Evolutionary conservation across 257 asterid species (phyloP).

Genomic region (Solanum commersonii): DNA sequence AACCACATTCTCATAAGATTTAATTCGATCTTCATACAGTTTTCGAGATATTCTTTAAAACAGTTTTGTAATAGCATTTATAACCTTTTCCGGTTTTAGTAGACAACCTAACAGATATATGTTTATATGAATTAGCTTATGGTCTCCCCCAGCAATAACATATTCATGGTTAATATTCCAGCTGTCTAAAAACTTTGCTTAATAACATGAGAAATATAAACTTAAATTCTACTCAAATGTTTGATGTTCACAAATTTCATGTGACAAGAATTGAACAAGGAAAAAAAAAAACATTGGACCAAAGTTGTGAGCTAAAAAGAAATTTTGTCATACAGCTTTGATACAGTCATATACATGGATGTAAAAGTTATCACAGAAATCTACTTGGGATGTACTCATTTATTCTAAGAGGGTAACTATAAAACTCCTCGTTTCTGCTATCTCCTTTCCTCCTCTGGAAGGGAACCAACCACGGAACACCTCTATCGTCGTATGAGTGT

Average conservation of each 20-base stretch:
- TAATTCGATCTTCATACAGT: background rate
- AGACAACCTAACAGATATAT: background rate
- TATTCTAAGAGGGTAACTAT: constrained; percentile 71
- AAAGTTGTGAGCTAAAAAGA: background rate
- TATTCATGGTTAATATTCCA: background rate
- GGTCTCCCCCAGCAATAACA: background rate
- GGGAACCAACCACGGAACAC: constrained; percentile 75
- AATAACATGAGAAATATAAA: background rate
- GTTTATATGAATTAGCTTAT: background rate
- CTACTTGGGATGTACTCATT: constrained; percentile 69
- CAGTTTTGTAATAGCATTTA: background rate
- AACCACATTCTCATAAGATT: background rate
- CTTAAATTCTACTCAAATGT: background rate
- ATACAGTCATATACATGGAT: constrained; percentile 18
- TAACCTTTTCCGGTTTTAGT: background rate
- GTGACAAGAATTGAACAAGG: background rate
- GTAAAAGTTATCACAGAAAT: constrained; percentile 34
- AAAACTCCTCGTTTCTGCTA: constrained; percentile 78
- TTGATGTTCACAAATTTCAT: background rate
- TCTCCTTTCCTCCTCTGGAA: constrained; percentile 80
- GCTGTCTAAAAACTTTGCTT: background rate
- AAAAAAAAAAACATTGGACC: background rate
- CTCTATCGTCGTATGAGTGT: constrained; percentile 51
- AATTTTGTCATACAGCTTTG: background rate
- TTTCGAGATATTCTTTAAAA: background rate